phyloP scores from a whole-genome alignment of 768 basidiomycete species.

The Krasilnikovozyma curviuscula region DNA sequence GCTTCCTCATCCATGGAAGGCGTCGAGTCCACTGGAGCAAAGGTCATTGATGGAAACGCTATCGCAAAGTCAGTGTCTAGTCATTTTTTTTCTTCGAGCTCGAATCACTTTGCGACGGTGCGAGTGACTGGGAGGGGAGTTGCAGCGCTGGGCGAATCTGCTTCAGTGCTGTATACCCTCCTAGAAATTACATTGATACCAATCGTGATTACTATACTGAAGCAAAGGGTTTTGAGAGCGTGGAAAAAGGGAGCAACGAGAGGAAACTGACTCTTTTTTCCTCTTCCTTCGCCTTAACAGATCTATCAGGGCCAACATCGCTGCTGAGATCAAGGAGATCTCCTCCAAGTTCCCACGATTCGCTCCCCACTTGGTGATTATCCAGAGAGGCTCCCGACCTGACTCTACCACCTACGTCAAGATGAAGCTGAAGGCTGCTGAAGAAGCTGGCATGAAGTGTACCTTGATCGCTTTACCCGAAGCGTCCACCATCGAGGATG shows the following conservation, averaged over 20 bases:
- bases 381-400: slow-evolving; percentile 80
- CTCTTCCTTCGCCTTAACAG: slow-evolving; percentile 29
- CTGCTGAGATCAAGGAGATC: slow-evolving; percentile 44
- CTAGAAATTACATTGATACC: too few species aligned
- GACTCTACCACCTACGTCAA: slow-evolving; percentile 85
- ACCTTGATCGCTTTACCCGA: slow-evolving; percentile 43
- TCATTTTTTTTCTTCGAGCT: slow-evolving; percentile 1
- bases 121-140: neutral
- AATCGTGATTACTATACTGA: too few species aligned
- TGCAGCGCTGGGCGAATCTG: too few species aligned
- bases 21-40: slow-evolving; percentile 21
- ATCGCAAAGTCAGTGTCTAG: slow-evolving; percentile 51
- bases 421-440: slow-evolving; percentile 91
- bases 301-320: slow-evolving; percentile 56
- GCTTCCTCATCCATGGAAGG: slow-evolving; percentile 10
- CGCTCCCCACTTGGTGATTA: slow-evolving; percentile 70
- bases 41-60: slow-evolving; percentile 62
- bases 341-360: slow-evolving; percentile 65
- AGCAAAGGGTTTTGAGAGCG: neutral
- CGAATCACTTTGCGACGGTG: neutral
- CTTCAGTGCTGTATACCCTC: too few species aligned
- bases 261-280: neutral
- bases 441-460: slow-evolving; percentile 78
- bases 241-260: neutral
- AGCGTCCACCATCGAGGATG: slow-evolving; percentile 43